These are phyloP conservation scores for Fusarium sp. DNA, from an alignment of 2,329 filamentous ascomycete species.

Conservation along the genomic window DNA sequence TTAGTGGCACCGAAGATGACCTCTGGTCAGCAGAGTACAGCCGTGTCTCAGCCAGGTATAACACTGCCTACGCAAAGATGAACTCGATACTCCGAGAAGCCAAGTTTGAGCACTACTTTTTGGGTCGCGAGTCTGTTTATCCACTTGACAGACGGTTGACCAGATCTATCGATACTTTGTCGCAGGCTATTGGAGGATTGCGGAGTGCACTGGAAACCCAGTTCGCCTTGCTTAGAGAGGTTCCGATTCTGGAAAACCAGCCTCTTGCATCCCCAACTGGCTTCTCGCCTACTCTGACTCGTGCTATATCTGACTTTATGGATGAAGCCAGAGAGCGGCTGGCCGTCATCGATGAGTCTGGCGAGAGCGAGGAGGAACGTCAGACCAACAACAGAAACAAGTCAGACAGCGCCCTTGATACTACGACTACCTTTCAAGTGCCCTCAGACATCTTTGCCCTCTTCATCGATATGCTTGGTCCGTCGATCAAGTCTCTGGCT, in stretches of 20 bases:
- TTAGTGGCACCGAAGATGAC: constrained; percentile 85
- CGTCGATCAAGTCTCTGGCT: constrained; percentile 95
- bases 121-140: constrained; percentile 84
- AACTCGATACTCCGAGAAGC: constrained; percentile 85
- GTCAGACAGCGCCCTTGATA: constrained; percentile 46
- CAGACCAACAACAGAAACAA: constrained; percentile 39
- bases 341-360: constrained; percentile 73
- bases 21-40: constrained; percentile 75
- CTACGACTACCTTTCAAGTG: constrained; percentile 60
- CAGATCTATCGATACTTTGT: constrained; percentile 84
- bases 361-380: constrained; percentile 66
- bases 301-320: constrained; percentile 47
- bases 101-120: constrained; percentile 87
- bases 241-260: constrained; percentile 42
- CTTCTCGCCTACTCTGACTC: constrained; percentile 43
- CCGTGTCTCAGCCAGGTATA: constrained; percentile 72
- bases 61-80: constrained; percentile 75
- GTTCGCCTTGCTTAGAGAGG: constrained; percentile 83
- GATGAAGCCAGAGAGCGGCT: constrained; percentile 61
- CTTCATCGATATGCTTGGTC: constrained; percentile 89
- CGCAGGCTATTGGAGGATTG: constrained; percentile 90
- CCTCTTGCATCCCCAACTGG: constrained; percentile 28
- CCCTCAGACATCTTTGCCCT: constrained; percentile 90
- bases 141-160: constrained; percentile 82
- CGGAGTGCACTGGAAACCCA: constrained; percentile 91